These are phyloP conservation scores for Harringtonia lauricola DNA, from an alignment of 2,329 filamentous ascomycete genomes.

Conservation along the genomic window DNA sequence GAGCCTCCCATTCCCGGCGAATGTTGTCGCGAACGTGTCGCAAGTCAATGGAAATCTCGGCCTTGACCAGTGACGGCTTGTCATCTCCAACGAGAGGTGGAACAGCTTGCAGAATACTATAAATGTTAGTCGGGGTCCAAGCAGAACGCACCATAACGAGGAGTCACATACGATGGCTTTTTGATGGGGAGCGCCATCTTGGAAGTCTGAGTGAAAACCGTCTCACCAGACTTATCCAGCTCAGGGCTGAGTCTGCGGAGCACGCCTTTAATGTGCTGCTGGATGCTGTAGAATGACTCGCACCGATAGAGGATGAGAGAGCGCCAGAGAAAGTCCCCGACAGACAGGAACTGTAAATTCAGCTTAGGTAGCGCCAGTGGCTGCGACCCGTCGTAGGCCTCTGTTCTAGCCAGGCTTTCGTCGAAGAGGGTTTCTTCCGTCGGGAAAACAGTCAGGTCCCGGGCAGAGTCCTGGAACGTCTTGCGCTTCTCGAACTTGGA, in stretches of 20 bases:
- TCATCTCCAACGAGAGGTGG: constrained; percentile 75
- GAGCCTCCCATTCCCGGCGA: constrained; percentile 78
- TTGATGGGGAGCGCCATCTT: constrained; percentile 84
- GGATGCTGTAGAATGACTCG: constrained; percentile 88
- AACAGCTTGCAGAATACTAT: constrained; percentile 67
- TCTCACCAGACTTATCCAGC: constrained; percentile 50
- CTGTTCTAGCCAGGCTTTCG: constrained; percentile 63
- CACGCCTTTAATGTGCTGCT: constrained; percentile 78
- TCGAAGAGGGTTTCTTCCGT: constrained; percentile 79
- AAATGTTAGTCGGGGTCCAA: constrained; percentile 8
- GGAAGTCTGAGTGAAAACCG: constrained; percentile 71
- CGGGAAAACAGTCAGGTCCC: constrained; percentile 64
- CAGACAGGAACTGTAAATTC: constrained; percentile 88
- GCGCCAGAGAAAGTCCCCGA: constrained; percentile 95
- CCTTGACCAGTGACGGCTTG: constrained; percentile 72
- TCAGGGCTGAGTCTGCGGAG: constrained; percentile 70
- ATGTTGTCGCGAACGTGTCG: constrained; percentile 65
- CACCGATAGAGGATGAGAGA: constrained; percentile 80
- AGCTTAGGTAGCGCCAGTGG: constrained; percentile 88
- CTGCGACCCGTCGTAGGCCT: constrained; percentile 75
- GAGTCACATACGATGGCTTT: constrained; percentile 51
- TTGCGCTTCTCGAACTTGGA: constrained; percentile 64
- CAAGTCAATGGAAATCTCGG: constrained; percentile 78
- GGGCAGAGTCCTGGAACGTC: constrained; percentile 72
- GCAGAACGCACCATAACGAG: neutral